Base-by-base conservation (phyloP, 2,329 filamentous ascomycete species). In the Acrocalymma vagum region DNA sequence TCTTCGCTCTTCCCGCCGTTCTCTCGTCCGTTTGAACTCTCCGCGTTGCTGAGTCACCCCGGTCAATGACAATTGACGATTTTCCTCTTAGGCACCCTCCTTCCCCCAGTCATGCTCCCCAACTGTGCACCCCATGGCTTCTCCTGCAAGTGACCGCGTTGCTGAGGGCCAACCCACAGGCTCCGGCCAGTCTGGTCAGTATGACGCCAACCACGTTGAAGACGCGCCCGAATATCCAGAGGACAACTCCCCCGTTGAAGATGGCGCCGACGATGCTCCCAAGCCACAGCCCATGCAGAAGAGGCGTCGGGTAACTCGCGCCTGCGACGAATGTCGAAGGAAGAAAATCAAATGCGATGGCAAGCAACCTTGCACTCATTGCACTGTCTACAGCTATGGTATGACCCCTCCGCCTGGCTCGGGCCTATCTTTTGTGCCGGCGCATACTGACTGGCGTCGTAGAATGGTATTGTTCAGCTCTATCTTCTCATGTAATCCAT, bases 351-450 rank as follows among this genome's bases (percentile, higher is more conserved):
- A 79, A 56, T 80, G 78, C 58, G 77, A 79, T 51, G 77, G 76
- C 45, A 78, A 76, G 58, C 76, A 79, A 60, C 77, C 78, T 6
- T 80, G 78, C 55, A 96, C 92, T 0, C 94, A 97, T 71, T 99
- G 94, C 70, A 95, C 92, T 9, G 91, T 97, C 33, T 99, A 99
- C 72, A 96, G 91, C 68, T 99, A 99, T 77, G 93, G 94, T 96
- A 55, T 31, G 65, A 45, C 21, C 30, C 15, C 18, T 25, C 29
- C 22, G 35, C 21, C 24, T n/a, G n/a, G n/a, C n/a, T n/a, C n/a
- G n/a, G n/a, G n/a, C n/a, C 15, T 37, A 18, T 23, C 21, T 29
- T 38, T 38, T 15, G 17, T 30, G 9, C 21, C 22, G 31, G 32
- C 35, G 24, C 36, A 45, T 47, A 41, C 47, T 57, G 43, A 60